A percentile compares a stretch with the other conserved stretches of the same genome.
These are phyloP conservation scores for Pyrenopolyporus hunteri DNA, from an alignment of 495 filamentous ascomycete genomes.

Conservation along the genomic window DNA sequence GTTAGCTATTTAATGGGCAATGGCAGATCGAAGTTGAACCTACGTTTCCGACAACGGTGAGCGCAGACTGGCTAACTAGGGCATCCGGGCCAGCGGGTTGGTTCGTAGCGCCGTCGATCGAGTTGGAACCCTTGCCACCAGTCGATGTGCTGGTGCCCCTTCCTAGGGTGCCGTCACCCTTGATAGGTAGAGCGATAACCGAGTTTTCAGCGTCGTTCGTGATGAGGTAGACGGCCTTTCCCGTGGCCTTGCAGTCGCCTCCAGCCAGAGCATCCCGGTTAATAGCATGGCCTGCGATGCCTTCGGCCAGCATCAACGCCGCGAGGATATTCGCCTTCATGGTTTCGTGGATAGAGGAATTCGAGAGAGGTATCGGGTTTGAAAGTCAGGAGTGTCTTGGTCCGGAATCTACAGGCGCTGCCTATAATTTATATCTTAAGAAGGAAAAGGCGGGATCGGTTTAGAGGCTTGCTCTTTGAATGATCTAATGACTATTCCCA, in stretches of 20 bases:
- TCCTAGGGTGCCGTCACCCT: constrained; percentile 50
- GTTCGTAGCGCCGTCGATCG: constrained; percentile 41
- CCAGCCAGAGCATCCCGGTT: not conserved
- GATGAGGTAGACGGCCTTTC: constrained; percentile 58
- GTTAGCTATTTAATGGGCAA: constrained; percentile 5
- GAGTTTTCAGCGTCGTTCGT: constrained; percentile 56
- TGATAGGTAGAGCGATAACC: constrained; percentile 55
- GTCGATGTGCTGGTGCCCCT: constrained; percentile 45
- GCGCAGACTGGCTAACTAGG: constrained; percentile 56
- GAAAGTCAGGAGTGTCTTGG: not conserved
- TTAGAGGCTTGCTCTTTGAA: constrained; percentile 5
- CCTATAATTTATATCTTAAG: no score
- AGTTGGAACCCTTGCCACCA: constrained; percentile 47
- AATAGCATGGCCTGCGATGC: constrained; percentile 25
- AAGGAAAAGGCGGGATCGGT: not conserved
- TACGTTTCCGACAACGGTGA: constrained; percentile 58
- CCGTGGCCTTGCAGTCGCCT: constrained; percentile 19
- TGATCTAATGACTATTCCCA: not conserved
- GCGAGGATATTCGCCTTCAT: constrained; percentile 26
- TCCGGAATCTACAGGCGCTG: no score
- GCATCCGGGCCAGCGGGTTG: constrained; percentile 56
- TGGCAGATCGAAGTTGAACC: constrained; percentile 13
- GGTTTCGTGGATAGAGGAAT: not conserved
- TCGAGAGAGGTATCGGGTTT: no score
- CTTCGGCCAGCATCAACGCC: constrained; percentile 16